phyloP scores from a whole-genome alignment of 1,284 basidiomycete genomes.

The Apiotrichum akiyoshidainum region DNA sequence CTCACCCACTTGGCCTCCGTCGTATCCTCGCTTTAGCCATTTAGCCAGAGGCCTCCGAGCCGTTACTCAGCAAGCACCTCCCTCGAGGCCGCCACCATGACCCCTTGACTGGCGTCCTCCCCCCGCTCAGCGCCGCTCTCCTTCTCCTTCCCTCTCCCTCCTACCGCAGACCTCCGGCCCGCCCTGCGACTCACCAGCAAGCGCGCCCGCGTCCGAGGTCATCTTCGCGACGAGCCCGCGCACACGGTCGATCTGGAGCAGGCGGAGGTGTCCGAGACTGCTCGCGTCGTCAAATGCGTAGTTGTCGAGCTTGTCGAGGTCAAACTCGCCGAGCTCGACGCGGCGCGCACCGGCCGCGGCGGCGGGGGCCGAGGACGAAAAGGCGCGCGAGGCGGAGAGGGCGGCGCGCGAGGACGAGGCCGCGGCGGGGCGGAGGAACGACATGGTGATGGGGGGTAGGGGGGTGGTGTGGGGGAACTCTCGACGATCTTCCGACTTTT shows the following conservation, averaged over 20 bases:
- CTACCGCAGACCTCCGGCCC: neutral
- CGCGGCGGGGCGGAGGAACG: constrained; percentile 4
- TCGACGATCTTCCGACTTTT: neutral
- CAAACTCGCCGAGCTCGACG: constrained; percentile 4
- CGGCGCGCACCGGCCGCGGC: neutral
- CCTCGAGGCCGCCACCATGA: too few relatives aligned
- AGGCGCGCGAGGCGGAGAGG: constrained; percentile 1
- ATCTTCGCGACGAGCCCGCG: constrained; percentile 74
- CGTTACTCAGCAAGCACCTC: too few relatives aligned
- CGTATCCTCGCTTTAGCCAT: too few relatives aligned
- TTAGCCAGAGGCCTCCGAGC: too few relatives aligned
- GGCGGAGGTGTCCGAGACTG: constrained; percentile 63
- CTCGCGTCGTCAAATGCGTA: constrained; percentile 61
- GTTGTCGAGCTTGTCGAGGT: constrained; percentile 45
- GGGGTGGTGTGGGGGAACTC: neutral
- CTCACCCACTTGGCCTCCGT: too few relatives aligned
- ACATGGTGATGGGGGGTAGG: neutral
- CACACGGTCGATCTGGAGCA: constrained; percentile 66
- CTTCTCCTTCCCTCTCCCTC: neutral
- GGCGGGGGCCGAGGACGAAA: neutral
- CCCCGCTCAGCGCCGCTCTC: too few relatives aligned
- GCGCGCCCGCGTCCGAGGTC: constrained; percentile 74
- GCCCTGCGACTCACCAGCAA: constrained; percentile 62
- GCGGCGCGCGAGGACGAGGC: neutral
- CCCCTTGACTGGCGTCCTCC: too few relatives aligned